A percentile compares a stretch with the other conserved stretches of the same genome.
Evolutionary conservation across 352 stramenopile genomes (phyloP).

Genomic region (Saprolegnia parasitica): DNA sequence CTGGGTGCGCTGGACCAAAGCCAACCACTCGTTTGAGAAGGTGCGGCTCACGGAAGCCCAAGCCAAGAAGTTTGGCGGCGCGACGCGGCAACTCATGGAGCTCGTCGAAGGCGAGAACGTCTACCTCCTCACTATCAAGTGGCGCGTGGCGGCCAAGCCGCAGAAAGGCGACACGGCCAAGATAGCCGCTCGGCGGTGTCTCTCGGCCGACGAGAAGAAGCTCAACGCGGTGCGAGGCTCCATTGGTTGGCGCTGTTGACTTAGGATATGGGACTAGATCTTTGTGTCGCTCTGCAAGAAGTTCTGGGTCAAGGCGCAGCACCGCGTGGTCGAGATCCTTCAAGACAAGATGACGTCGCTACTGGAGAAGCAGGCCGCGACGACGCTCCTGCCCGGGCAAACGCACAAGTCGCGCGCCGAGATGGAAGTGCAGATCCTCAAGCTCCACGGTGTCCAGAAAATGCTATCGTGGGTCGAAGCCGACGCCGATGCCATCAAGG

Average conservation of each 20-base stretch:
- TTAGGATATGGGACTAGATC: conserved; percentile 32
- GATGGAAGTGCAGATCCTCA: conserved; percentile 58
- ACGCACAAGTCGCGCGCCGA: conserved; percentile 31
- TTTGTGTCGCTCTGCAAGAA: conserved; percentile 70
- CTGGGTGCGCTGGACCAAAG: conserved; percentile 77
- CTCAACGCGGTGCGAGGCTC: conserved; percentile 46
- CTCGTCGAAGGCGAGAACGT: conserved; percentile 43
- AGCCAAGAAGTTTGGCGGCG: conserved; percentile 58
- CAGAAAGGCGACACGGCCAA: conserved; percentile 83
- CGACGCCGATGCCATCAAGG: conserved; percentile 61
- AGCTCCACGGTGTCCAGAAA: conserved; percentile 54
- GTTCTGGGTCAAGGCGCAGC: conserved; percentile 66
- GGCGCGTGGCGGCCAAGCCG: conserved; percentile 71
- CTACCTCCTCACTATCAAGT: conserved; percentile 82
- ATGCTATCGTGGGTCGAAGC: conserved; percentile 77
- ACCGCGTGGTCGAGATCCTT: conserved; percentile 67
- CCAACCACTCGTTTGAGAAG: conserved; percentile 71
- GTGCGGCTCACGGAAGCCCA: conserved; percentile 51
- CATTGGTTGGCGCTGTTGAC: neutral
- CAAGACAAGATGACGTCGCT: conserved; percentile 49
- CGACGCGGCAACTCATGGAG: conserved; percentile 83
- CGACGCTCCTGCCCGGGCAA: conserved; percentile 5
- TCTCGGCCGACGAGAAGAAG: conserved; percentile 69
- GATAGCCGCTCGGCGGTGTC: conserved; percentile 57
- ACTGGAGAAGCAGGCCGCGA: conserved; percentile 29